These are phyloP conservation scores for Nicotiana obtusifolia DNA, from an alignment of 257 asterid species.

Conservation along the genomic window DNA sequence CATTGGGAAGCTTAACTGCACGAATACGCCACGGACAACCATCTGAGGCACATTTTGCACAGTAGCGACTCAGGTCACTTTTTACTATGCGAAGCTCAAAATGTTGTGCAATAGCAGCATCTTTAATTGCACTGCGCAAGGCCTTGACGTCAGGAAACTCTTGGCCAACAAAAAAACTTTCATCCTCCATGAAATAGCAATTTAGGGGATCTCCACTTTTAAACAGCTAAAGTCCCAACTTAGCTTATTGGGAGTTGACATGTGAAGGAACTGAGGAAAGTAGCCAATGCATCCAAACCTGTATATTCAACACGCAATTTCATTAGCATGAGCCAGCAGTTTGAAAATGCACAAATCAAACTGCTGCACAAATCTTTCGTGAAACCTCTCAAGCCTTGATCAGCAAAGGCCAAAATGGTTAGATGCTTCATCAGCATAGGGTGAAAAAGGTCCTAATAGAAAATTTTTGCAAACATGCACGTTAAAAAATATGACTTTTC, in stretches of 20 bases:
- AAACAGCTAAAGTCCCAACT: background rate
- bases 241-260: background rate
- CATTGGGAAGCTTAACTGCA: slow-evolving; percentile 70
- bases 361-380: background rate
- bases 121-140: slow-evolving; percentile 64
- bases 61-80: slow-evolving; percentile 66
- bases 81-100: slow-evolving; percentile 64
- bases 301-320: background rate
- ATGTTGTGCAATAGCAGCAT: slow-evolving; percentile 78
- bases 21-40: slow-evolving; percentile 87
- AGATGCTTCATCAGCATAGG: background rate
- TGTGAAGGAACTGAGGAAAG: slow-evolving; percentile 1
- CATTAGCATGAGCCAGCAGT: background rate
- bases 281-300: background rate
- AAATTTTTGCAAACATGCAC: background rate
- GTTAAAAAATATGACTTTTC: background rate
- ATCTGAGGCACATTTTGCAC: slow-evolving; percentile 71
- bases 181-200: slow-evolving; percentile 47
- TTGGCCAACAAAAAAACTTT: slow-evolving; percentile 46
- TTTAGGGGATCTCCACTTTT: background rate
- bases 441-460: background rate
- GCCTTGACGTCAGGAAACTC: slow-evolving; percentile 74
- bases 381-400: background rate
- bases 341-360: background rate
- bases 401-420: background rate